Base-by-base conservation (phyloP, 2,329 filamentous ascomycete species). In the Ophiostoma sp. region DNA sequence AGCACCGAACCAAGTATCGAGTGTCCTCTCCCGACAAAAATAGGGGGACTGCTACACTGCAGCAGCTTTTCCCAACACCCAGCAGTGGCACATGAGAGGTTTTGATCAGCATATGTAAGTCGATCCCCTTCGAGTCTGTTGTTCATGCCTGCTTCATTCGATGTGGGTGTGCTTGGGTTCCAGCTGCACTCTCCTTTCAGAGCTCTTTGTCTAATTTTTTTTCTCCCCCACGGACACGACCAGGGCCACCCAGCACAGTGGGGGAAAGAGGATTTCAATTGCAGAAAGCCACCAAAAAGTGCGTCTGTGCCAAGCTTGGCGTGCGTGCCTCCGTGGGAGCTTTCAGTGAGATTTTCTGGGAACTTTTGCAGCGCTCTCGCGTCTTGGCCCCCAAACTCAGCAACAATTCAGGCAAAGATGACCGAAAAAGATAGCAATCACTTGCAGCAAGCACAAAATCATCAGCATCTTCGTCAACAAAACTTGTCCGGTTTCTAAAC, bases 271-370 rank as follows among this genome's bases (percentile, higher is more conserved):
- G 3, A 25, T 39, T 48, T 48, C 15, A 19, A 15, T 48, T 19
- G 57, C 57, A 39, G 36, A 33, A 42, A 45, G 61, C 36, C 36
- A 45, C 22, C 36, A 17, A 45, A 36, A 25, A 55, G 61, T 59
- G 36, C 25, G 61, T 66, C 61, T 66, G 61, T 64, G 61, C 61
- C 33, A 28, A 28, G 61, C 61, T 66, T 66, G 61, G 36, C 36
- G n/a, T 45, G 22, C 42, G 42, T 15, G 11, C 39, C 59, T 28
- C n/a, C 17, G 22, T 45, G 36, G 61, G 61, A 28, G 36, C 22
- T 55, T 28, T 55, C 50, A 12, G 22, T 25, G 50, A 55, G 3
- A n/a, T 11, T 45, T 66, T 45, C 39, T 45, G 36, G 11, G n/a
- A 45, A 28, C 11, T 25, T 45, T 15, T 61, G 31, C 42, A 17